Evolutionary conservation across 2,329 filamentous ascomycete species (phyloP).

Genomic region (Verticillium albo-atrum): DNA sequence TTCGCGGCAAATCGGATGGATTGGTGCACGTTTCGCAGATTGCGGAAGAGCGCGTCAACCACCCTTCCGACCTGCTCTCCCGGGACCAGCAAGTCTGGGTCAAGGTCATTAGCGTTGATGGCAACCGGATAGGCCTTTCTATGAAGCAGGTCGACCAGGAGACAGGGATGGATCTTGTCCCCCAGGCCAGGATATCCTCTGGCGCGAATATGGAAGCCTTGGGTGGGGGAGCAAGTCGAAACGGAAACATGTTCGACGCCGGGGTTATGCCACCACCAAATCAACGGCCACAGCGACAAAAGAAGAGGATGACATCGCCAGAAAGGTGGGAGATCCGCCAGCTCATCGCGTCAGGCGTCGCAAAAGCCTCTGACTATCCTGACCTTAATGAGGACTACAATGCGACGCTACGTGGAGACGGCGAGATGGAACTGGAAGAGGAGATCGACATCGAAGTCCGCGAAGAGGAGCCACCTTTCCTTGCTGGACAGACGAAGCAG

Average conservation of each 20-base stretch:
- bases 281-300: conserved; percentile 51
- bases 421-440: conserved; percentile 86
- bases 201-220: conserved; percentile 86
- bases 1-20: conserved; percentile 85
- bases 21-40: conserved; percentile 91
- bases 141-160: conserved; percentile 97
- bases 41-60: conserved; percentile 80
- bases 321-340: conserved; percentile 98
- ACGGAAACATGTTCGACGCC: conserved; percentile 57
- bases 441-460: conserved; percentile 96
- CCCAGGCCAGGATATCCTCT: conserved; percentile 73
- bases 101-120: conserved; percentile 85
- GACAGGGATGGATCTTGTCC: conserved; percentile 77
- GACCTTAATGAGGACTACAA: conserved; percentile 94
- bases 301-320: conserved; percentile 93
- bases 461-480: conserved; percentile 93
- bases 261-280: conserved; percentile 30
- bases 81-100: conserved; percentile 83
- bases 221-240: conserved; percentile 50
- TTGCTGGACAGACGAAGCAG: conserved; percentile 94
- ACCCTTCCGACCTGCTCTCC: conserved; percentile 82
- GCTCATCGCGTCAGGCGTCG: conserved; percentile 89
- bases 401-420: conserved; percentile 78
- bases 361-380: conserved; percentile 89
- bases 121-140: conserved; percentile 75